Evolutionary conservation across 2,329 filamentous ascomycete genomes (phyloP), one percentile per base, ranked within the genome.

Genomic region (Pseudocercospora vitis): DNA sequence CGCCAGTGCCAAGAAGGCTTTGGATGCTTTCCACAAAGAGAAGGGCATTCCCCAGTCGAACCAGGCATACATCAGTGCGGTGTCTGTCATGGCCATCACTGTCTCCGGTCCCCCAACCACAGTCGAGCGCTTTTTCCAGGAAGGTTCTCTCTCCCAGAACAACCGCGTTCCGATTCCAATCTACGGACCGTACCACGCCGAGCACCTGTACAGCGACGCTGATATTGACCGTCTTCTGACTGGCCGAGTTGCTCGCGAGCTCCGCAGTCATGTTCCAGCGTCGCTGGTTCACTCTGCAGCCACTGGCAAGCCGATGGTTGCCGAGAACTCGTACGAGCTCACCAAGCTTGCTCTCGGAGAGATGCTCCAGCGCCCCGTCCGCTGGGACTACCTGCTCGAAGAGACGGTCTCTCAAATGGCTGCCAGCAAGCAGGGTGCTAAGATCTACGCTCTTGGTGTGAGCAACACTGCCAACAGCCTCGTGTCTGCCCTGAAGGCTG

Each of bases 131-230:
- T 74, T 83, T 48, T 78, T 83, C 61, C 70, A 71, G 51, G 71
- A 81, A 50, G 72, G 69, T 16, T 70, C 76, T 31, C 74, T 81
- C 39, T 74, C 74, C 48, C 73, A 75, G 39, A 74, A 75, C 58
- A 78, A 80, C 60, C 77, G 76, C 7, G 74, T 78, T 2, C 72
- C 76, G 12, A 81, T 80, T 31, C 76, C 80, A 5, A 77, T 84
- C 14, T 81, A 78, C 59, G 81, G 79, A 4, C 80, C 81, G 24
- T 83, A 83, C 63, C 81, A 84, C 68, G 81, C 81, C 4, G 69
- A 73, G 19, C 81, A 83, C 62, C 70, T 84, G 6, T 81, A 80
- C 64, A 71, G 70, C 54, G 64, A 76, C 39, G 71, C 71, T 32
- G 79, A 83, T 51, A 70, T 81, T 45, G 74, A 78, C 35, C 74